Percentiles rank a stretch among this genome's conserved stretches.
Conservation (phyloP, 257 asterid genomes). For the Primulina eburnea region DNA sequence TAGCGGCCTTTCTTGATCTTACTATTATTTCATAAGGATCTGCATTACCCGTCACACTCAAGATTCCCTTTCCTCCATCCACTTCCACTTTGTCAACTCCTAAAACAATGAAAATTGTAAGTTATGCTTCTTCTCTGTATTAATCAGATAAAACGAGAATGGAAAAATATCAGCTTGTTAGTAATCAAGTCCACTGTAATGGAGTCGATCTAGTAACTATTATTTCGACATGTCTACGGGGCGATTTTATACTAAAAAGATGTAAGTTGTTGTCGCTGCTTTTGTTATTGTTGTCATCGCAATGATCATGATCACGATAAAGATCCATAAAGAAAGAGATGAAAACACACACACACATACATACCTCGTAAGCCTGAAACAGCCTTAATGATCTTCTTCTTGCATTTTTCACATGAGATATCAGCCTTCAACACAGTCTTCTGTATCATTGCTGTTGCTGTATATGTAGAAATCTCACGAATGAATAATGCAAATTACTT, state of each 20-base stretch:
- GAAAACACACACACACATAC: background rate
- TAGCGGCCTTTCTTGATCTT: constrained; percentile 41
- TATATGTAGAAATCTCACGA: background rate
- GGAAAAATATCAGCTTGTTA: no score
- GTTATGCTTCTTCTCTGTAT: no score
- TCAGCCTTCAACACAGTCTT: constrained; percentile 53
- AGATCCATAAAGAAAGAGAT: background rate
- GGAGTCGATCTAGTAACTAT: no score
- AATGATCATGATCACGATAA: background rate
- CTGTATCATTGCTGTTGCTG: constrained; percentile 34
- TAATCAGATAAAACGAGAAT: no score
- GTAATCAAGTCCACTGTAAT: no score
- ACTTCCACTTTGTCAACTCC: constrained; percentile 58
- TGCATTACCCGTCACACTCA: constrained; percentile 51
- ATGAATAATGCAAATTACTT: background rate
- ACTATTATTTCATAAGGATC: constrained; percentile 48
- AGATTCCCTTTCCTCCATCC: constrained; percentile 42
- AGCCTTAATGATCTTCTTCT: constrained; percentile 49
- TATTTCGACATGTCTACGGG: no score
- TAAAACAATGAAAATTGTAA: background rate
- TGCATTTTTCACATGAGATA: constrained; percentile 49
- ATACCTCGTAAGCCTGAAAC: constrained; percentile 48
- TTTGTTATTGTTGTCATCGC: background rate
- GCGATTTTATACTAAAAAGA: no score
- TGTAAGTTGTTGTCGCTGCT: no score